Percentiles rank a stretch among this genome's conserved stretches.
phyloP scores from a whole-genome alignment of 2,329 filamentous ascomycete genomes.

The Penicillium sp. region DNA sequence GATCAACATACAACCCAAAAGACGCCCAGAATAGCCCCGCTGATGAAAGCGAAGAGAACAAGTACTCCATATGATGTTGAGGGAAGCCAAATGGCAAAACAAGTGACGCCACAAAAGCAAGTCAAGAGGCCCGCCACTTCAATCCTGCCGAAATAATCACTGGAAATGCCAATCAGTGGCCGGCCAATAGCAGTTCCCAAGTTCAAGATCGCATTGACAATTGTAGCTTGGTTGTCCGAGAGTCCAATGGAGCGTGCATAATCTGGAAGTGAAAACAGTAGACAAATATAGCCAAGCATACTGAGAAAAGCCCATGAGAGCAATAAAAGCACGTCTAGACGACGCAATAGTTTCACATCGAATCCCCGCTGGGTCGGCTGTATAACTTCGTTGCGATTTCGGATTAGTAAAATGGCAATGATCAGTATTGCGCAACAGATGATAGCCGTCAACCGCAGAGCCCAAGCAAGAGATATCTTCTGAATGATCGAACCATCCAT shows the following conservation, averaged over 20 bases:
- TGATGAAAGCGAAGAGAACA: conserved; percentile 45
- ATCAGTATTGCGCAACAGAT: background rate
- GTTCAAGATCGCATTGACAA: conserved; percentile 59
- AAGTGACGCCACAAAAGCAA: conserved; percentile 18
- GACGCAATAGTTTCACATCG: background rate
- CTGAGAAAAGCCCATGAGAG: conserved; percentile 40
- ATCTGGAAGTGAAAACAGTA: conserved; percentile 61
- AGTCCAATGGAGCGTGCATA: conserved; percentile 59
- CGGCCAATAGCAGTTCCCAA: conserved; percentile 55
- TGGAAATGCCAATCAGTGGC: conserved; percentile 58
- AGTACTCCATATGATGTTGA: conserved; percentile 40
- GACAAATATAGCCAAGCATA: conserved; percentile 58
- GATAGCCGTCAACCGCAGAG: background rate
- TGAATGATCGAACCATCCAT: background rate
- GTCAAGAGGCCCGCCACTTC: conserved; percentile 50
- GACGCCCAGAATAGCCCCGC: conserved; percentile 47
- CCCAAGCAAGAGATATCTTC: background rate
- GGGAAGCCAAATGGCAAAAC: conserved; percentile 2
- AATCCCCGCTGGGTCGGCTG: background rate
- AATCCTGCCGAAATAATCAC: conserved; percentile 56
- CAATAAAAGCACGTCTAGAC: background rate
- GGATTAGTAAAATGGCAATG: background rate
- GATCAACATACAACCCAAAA: conserved; percentile 41
- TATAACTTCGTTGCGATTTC: background rate
- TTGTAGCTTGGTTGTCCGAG: conserved; percentile 52